Percentiles rank a stretch among this genome's conserved stretches.
Conservation (phyloP, 805 yeast genomes). For the Candida verbasci region DNA sequence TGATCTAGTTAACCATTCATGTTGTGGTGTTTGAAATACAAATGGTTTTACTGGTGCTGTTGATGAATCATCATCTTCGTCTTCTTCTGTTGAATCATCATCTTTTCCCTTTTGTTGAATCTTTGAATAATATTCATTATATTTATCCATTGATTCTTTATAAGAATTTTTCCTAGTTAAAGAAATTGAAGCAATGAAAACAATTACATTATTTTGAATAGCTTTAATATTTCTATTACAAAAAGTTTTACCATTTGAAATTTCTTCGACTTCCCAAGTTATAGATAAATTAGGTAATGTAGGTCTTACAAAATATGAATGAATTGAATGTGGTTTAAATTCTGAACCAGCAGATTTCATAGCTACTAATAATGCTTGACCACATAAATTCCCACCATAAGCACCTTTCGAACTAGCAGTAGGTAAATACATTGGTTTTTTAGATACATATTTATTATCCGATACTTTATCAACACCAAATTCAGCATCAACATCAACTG, state of each 20-base stretch:
- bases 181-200: constrained; percentile 27
- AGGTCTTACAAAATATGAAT: constrained; percentile 26
- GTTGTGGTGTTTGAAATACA: constrained; percentile 30
- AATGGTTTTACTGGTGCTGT: constrained; percentile 25
- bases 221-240: constrained; percentile 28
- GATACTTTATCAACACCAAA: constrained; percentile 18
- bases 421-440: constrained; percentile 22
- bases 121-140: constrained; percentile 17
- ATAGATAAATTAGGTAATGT: constrained; percentile 13
- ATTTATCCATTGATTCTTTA: constrained; percentile 14
- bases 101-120: constrained; percentile 21
- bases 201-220: constrained; percentile 20
- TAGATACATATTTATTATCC: constrained; percentile 13
- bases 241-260: constrained; percentile 34
- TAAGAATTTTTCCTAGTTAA: constrained; percentile 30
- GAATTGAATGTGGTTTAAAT: constrained; percentile 32
- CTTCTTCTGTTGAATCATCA: constrained; percentile 22
- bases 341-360: constrained; percentile 23
- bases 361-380: constrained; percentile 33
- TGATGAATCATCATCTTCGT: constrained; percentile 21
- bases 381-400: constrained; percentile 32
- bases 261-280: constrained; percentile 28
- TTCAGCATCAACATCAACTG: constrained; percentile 10
- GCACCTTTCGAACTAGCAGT: constrained; percentile 21
- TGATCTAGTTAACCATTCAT: constrained; percentile 25